Base-by-base conservation (phyloP, 2,329 filamentous ascomycete species). In the Pseudohalonectria lignicola region DNA sequence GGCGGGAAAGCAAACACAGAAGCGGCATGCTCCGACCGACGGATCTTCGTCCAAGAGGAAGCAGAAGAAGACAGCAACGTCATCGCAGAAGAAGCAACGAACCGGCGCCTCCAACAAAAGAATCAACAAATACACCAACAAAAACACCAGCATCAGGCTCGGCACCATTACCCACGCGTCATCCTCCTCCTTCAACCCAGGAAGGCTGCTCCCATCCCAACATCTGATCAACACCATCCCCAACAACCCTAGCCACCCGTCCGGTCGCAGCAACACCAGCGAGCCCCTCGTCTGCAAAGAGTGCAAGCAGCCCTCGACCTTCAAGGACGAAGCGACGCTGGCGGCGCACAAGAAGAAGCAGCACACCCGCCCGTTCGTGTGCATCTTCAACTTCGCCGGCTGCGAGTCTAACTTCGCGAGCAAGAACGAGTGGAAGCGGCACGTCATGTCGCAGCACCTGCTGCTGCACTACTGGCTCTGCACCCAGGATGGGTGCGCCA, bases 351-450 rank as follows among this genome's bases (percentile, higher is more conserved):
- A 63, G 47, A 67, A 67, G 45, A 62, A 62, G 37, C 55, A 66
- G 20, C 74, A 79, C 49, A 67, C 63, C 2, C 69, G 73, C 1
- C 69, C 74, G 0, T 92, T 88, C 51, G 65, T 69, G 15, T 96
- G 90, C 57, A 76, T 85, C 40, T 87, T 94, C 55, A 64, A 72
- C 19, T 78, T 75, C 37, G 92, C 87, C 40, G 83, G 82, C 25
- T 96, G 90, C 60, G 46, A 44, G 1, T 74, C 77, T 3, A 77
- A 70, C 1, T 94, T 94, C 52, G 70, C 73, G 3, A 79, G 72
- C 47, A 94, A 94, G 62, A 94, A 94, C 54, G 88, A 95, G 56
- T 95, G 90, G 90, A 95, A 95, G 58, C 77, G 90, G 0, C 90
- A 96, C 53, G 76, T 90, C 49, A 64, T 68, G 23, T 83, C 82